phyloP scores from a whole-genome alignment of 176 grass and related monocot species.

The Cocos nucifera region DNA sequence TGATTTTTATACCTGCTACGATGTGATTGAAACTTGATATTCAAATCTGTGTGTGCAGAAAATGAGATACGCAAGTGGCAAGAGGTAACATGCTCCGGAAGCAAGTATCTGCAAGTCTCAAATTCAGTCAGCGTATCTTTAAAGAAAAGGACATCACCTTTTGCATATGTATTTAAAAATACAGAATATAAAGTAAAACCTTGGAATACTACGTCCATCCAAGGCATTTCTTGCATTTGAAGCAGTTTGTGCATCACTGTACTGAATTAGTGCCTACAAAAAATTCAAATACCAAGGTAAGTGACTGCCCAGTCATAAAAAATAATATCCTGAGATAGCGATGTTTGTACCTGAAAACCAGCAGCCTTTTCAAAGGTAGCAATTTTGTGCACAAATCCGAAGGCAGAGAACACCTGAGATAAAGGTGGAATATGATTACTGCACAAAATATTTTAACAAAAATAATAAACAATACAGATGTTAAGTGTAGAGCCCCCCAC shows the following conservation, averaged over 20 bases:
- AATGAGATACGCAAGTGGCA: slow-evolving; percentile 81
- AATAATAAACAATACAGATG: too few relatives aligned
- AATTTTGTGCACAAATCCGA: slow-evolving; percentile 98
- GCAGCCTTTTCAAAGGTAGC: slow-evolving; percentile 97
- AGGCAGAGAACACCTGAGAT: slow-evolving; percentile 90
- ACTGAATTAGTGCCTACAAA: slow-evolving; percentile 80
- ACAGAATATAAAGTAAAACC: slow-evolving; percentile 27
- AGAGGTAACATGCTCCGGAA: slow-evolving; percentile 70
- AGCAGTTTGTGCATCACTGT: slow-evolving; percentile 75
- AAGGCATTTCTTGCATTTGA: slow-evolving; percentile 82
- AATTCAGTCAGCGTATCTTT: too few relatives aligned
- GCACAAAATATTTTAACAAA: too few relatives aligned
- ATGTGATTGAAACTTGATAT: slow-evolving; percentile 95
- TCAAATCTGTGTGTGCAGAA: slow-evolving; percentile 90
- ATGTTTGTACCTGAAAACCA: slow-evolving; percentile 66
- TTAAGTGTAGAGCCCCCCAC: too few relatives aligned
- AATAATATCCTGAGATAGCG: too few relatives aligned
- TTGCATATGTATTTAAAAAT: background rate
- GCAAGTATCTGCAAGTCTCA: slow-evolving; percentile 49
- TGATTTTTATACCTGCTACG: slow-evolving; percentile 59
- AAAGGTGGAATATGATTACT: background rate
- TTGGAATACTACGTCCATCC: slow-evolving; percentile 97
- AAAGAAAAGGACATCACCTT: too few relatives aligned
- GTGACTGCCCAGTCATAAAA: too few relatives aligned
- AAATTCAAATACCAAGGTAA: slow-evolving; percentile 1